A percentile compares a stretch with the other conserved stretches of the same genome.
phyloP scores from a whole-genome alignment of 768 basidiomycete species.

The Tylopilus sp. region DNA sequence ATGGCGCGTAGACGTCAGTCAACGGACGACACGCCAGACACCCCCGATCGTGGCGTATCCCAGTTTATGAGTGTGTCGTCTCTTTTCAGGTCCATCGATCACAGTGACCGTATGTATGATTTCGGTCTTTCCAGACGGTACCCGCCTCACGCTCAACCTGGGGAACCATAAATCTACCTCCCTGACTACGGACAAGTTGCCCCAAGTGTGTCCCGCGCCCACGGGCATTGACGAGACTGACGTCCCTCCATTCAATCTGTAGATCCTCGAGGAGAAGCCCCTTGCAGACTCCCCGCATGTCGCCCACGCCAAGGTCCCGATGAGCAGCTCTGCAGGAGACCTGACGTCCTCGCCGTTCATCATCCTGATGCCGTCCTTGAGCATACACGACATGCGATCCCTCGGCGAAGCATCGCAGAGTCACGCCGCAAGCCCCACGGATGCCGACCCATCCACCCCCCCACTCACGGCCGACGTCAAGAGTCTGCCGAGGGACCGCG shows the following conservation, averaged over 20 bases:
- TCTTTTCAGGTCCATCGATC: neutral
- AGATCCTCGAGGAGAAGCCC: slow-evolving; percentile 21
- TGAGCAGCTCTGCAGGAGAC: slow-evolving; percentile 5
- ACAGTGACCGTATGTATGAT: neutral
- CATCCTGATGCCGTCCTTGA: slow-evolving; percentile 13
- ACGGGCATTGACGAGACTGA: neutral
- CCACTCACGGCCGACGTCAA: slow-evolving; percentile 17
- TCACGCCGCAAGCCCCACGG: neutral
- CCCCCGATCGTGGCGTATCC: slow-evolving; percentile 23
- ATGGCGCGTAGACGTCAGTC: slow-evolving; percentile 16
- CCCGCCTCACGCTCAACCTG: slow-evolving; percentile 24
- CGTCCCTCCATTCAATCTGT: neutral
- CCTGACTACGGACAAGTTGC: neutral
- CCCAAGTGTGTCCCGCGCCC: slow-evolving; percentile 12
- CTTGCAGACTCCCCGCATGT: slow-evolving; percentile 5
- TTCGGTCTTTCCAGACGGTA: slow-evolving; percentile 14
- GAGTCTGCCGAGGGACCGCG: slow-evolving; percentile 23
- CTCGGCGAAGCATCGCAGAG: neutral
- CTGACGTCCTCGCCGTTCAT: slow-evolving; percentile 16
- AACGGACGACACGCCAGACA: slow-evolving; percentile 11
- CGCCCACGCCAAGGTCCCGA: slow-evolving; percentile 2
- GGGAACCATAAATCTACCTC: slow-evolving; percentile 2
- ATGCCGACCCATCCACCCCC: neutral
- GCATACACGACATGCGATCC: slow-evolving; percentile 2
- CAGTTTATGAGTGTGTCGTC: slow-evolving; percentile 26